A percentile compares a stretch with the other conserved stretches of the same genome.
Evolutionary conservation across 2,329 filamentous ascomycete species (phyloP).

Genomic region (Ploettnerulaceae sp.): DNA sequence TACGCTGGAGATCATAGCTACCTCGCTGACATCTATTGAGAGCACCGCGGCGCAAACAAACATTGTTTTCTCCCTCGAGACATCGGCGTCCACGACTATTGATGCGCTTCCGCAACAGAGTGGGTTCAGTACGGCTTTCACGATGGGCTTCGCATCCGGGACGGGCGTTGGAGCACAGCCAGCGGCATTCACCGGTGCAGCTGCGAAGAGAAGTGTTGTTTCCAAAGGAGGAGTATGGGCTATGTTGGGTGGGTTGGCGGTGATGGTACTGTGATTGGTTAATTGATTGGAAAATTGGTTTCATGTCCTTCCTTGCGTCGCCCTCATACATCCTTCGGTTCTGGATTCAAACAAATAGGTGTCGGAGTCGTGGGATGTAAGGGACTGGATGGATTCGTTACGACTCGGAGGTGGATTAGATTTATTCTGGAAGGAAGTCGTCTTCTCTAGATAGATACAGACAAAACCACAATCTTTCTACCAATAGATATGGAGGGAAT

Average conservation of each 20-base stretch:
- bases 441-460: no score
- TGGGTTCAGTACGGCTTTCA: constrained; percentile 5
- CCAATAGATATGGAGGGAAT: constrained; percentile 1
- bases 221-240: constrained; percentile 3
- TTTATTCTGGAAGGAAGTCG: constrained; percentile 1
- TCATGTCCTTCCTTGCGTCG: no score
- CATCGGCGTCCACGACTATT: neutral
- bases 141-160: neutral
- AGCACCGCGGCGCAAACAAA: no score
- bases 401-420: neutral
- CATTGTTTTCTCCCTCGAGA: neutral
- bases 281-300: no score
- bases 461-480: no score
- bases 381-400: no score
- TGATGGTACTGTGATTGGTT: constrained; percentile 5
- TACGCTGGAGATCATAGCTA: neutral
- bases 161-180: constrained; percentile 2
- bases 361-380: neutral
- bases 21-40: no score
- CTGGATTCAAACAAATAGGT: neutral
- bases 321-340: no score
- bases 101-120: neutral
- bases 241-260: neutral
- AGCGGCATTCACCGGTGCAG: neutral
- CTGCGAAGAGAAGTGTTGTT: neutral